phyloP scores from a whole-genome alignment of 2,329 filamentous ascomycete species.

The Metarhizium robertsii region DNA sequence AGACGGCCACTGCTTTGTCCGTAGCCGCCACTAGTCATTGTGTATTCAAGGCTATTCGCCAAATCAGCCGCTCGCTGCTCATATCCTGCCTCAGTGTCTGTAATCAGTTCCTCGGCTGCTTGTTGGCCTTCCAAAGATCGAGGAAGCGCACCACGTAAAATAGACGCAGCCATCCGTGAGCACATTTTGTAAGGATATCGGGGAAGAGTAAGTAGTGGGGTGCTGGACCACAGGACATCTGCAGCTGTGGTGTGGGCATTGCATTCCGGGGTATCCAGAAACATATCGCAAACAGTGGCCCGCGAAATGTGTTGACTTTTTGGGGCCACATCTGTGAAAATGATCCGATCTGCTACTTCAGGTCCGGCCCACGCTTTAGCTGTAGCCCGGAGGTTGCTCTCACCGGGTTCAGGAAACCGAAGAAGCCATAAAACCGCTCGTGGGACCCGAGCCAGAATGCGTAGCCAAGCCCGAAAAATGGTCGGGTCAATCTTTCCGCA shows the following conservation, averaged over 20 bases:
- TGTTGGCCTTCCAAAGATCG: constrained; percentile 54
- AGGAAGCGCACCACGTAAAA: constrained; percentile 81
- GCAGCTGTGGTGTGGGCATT: constrained; percentile 97
- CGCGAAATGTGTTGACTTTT: constrained; percentile 91
- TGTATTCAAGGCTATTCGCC: constrained; percentile 55
- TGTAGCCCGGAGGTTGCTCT: constrained; percentile 72
- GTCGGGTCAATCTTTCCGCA: constrained; percentile 77
- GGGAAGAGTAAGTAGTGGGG: constrained; percentile 80
- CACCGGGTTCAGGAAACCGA: constrained; percentile 90
- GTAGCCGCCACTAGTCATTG: constrained; percentile 29
- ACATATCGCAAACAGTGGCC: constrained; percentile 85
- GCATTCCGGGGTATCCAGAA: constrained; percentile 94
- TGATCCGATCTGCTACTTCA: constrained; percentile 75
- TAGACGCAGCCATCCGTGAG: constrained; percentile 93
- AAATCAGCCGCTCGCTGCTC: constrained; percentile 67
- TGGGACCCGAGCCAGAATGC: constrained; percentile 75
- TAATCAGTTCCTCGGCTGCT: constrained; percentile 69
- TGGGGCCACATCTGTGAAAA: constrained; percentile 94
- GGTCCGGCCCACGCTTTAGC: constrained; percentile 76
- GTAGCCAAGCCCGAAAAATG: constrained; percentile 90
- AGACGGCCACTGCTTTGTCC: constrained; percentile 58
- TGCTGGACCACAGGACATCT: constrained; percentile 93
- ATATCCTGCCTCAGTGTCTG: constrained; percentile 70
- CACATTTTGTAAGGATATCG: constrained; percentile 98
- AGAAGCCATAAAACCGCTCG: constrained; percentile 91